Percentiles rank a stretch among this genome's conserved stretches.
Conservation (phyloP, 768 basidiomycete genomes). For the Dendrothele bispora region DNA sequence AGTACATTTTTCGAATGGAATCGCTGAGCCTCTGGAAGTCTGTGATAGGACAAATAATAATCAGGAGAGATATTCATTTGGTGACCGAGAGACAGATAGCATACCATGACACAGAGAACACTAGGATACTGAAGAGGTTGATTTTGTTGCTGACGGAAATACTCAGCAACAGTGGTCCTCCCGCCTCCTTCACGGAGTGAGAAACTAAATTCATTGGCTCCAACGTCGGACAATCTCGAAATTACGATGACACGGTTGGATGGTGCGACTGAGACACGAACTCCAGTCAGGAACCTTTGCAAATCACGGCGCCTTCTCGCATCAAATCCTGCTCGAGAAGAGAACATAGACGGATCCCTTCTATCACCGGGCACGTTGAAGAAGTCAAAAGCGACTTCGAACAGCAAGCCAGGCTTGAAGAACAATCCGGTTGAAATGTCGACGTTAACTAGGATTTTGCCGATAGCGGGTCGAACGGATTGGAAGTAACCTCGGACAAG, state of each 20-base stretch:
- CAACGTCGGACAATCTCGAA: constrained; percentile 48
- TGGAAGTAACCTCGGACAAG: constrained; percentile 85
- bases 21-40: constrained; percentile 60
- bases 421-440: constrained; percentile 79
- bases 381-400: constrained; percentile 59
- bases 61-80: constrained; percentile 6
- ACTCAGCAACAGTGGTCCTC: constrained; percentile 42
- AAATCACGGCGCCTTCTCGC: constrained; percentile 50
- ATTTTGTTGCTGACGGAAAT: constrained; percentile 22
- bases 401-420: constrained; percentile 64
- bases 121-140: constrained; percentile 43
- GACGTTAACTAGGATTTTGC: constrained; percentile 67
- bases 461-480: constrained; percentile 67
- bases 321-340: constrained; percentile 40
- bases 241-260: constrained; percentile 30
- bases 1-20: constrained; percentile 67
- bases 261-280: constrained; percentile 30
- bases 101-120: constrained; percentile 60
- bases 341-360: constrained; percentile 22
- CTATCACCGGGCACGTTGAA: constrained; percentile 31
- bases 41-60: constrained; percentile 20
- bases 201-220: constrained; percentile 53
- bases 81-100: too few species aligned
- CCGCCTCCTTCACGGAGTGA: constrained; percentile 46
- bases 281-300: constrained; percentile 34